Evolutionary conservation across 2,329 filamentous ascomycete species (phyloP).

Genomic region (Parafenestella ontariensis): DNA sequence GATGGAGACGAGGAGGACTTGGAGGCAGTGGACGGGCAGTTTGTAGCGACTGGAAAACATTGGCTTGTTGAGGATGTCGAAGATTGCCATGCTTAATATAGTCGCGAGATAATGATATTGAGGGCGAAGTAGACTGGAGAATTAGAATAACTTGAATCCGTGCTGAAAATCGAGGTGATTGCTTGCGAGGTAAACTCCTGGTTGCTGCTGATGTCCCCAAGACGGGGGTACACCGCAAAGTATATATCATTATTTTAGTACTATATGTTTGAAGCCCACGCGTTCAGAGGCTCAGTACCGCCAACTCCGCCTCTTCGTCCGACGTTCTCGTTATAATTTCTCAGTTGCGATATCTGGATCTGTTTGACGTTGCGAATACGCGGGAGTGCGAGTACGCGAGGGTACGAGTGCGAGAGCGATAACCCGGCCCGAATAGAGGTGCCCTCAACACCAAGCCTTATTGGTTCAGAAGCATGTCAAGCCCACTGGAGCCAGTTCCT

Average conservation of each 20-base stretch:
- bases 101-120: background rate
- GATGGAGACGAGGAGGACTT: conserved; percentile 16
- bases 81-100: conserved; percentile 14
- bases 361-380: conserved; percentile 9
- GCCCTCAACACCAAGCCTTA: background rate
- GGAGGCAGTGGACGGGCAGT: conserved; percentile 21
- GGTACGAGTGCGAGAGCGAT: conserved; percentile 13
- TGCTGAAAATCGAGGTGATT: too few relatives aligned
- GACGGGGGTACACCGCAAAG: background rate
- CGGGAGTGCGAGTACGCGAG: conserved; percentile 4
- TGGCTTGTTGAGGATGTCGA: conserved; percentile 17
- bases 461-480: background rate
- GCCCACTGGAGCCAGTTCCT: background rate
- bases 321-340: background rate
- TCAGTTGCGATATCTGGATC: background rate
- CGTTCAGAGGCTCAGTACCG: background rate
- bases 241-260: conserved; percentile 7
- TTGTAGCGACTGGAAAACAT: conserved; percentile 38
- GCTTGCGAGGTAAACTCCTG: background rate
- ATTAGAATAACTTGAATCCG: too few relatives aligned
- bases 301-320: conserved; percentile 13
- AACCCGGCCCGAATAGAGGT: background rate
- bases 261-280: background rate
- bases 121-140: too few relatives aligned
- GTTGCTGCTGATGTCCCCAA: background rate